Evolutionary conservation across 352 stramenopile species (phyloP), one percentile per base, ranked within the genome.

Genomic region (Thalassiosira mediterranea): DNA sequence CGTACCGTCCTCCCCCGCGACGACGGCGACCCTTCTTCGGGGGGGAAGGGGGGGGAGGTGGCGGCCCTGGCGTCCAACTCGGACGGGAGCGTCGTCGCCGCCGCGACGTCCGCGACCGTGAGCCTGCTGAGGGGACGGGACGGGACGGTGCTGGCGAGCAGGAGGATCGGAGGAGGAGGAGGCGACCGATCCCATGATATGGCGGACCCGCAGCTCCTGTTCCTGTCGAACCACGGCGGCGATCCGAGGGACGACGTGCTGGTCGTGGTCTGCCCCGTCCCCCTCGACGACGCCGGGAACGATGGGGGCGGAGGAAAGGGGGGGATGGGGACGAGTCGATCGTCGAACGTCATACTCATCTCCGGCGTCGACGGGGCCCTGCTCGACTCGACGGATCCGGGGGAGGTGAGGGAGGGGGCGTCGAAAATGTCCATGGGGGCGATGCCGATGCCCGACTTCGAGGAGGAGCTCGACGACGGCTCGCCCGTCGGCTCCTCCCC

Each of bases 81-180:
- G 0, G 57, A 75, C 34, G 83, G 86, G 28, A 75, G 65, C 5
- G 56, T 90, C 17, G 74, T 91, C 34, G 86, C 77, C 21, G 66
- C 63, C 10, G 66, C 86, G 13, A 89, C 83, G 11, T 59, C 73
- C n/a, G 81, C 49, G 23, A 71, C 84, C 26, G 71, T 90, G 19
- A 81, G 68, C 11, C 66, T 91, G 8, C 31, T 91, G 8, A 57
- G 72, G 48, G 86, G 86, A 38, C 28, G 46, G 0, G 83, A 91
- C 79, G 83, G 86, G n/a, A 71, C 23, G 0, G 53, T 89, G 13
- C 57, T 91, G 17, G 86, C 78, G 0, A 86, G 74, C n/a, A 61
- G 83, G 70, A 64, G 76, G 71, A 80, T 91, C 51, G 48, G 42
- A 11, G 13, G 0, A 7, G 42, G 29, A 11, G 29, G 46, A 26